phyloP scores from a whole-genome alignment of 345 rosid species.

The Eucalyptus shirleyi region DNA sequence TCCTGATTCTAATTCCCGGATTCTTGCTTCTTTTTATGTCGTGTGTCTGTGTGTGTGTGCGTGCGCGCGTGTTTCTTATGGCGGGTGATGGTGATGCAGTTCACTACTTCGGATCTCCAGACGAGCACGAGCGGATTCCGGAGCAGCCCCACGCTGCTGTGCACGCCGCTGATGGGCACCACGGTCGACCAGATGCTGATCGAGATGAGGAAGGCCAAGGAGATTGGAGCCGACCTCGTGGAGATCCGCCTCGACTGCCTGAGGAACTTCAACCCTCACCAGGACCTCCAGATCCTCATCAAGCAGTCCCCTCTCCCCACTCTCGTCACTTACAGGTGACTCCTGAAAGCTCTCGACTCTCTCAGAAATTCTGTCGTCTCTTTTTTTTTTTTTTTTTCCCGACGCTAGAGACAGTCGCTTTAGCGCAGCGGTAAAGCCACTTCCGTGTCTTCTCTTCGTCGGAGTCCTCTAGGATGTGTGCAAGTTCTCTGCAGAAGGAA shows the following conservation, averaged over 20 bases:
- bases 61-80: background rate
- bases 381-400: background rate
- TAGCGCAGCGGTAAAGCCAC: background rate
- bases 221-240: conserved; percentile 20
- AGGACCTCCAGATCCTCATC: conserved; percentile 17
- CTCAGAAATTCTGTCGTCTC: background rate
- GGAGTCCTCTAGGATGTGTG: background rate
- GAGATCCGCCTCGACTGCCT: conserved; percentile 29
- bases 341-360: background rate
- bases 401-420: background rate
- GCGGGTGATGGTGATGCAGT: background rate
- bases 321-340: conserved; percentile 30
- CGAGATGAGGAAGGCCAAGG: conserved; percentile 26
- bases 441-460: background rate
- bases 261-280: conserved; percentile 16
- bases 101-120: conserved; percentile 5
- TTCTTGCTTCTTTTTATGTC: too few species aligned
- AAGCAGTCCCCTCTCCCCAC: conserved; percentile 35
- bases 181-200: conserved; percentile 26
- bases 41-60: background rate
- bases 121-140: conserved; percentile 1
- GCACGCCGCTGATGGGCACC: conserved; percentile 31
- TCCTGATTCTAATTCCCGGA: background rate
- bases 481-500: background rate
- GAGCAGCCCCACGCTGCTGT: conserved; percentile 30